These are phyloP conservation scores for Aspergillus leporis DNA, from an alignment of 495 filamentous ascomycete species.

Conservation along the genomic window DNA sequence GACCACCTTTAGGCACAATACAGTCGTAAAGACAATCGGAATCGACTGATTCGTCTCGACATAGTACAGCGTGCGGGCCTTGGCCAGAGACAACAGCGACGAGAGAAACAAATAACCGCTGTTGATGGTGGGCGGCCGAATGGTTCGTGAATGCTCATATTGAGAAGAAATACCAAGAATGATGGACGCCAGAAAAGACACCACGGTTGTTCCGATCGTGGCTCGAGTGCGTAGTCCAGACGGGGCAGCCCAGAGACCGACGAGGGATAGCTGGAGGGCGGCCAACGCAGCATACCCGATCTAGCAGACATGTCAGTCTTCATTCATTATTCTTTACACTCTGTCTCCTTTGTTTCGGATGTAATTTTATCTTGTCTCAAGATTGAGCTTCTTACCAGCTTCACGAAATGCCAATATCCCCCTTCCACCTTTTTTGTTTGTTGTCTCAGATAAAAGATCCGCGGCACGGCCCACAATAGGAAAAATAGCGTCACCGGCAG, in stretches of 20 bases:
- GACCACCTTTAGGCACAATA: not conserved
- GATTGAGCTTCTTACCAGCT: not conserved
- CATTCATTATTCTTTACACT: not conserved
- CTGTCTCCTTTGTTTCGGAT: not conserved
- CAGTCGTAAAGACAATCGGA: not conserved
- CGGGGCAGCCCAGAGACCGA: not conserved
- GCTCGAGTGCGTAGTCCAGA: not conserved
- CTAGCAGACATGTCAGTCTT: not conserved
- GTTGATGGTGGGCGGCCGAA: not conserved
- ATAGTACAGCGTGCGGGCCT: not conserved
- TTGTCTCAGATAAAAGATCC: not conserved
- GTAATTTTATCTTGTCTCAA: too few species aligned
- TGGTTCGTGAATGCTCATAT: not conserved
- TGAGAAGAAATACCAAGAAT: not conserved
- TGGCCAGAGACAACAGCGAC: not conserved
- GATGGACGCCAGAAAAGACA: not conserved
- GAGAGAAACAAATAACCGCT: not conserved
- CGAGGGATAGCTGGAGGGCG: not conserved
- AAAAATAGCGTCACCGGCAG: not conserved
- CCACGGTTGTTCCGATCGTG: not conserved
- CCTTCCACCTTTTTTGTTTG: not conserved
- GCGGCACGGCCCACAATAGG: not conserved
- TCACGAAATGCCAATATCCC: not conserved
- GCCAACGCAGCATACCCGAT: not conserved
- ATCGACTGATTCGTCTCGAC: not conserved